These are phyloP conservation scores for Ambrosia artemisiifolia DNA, from an alignment of 129 eudicot species.

Conservation along the genomic window DNA sequence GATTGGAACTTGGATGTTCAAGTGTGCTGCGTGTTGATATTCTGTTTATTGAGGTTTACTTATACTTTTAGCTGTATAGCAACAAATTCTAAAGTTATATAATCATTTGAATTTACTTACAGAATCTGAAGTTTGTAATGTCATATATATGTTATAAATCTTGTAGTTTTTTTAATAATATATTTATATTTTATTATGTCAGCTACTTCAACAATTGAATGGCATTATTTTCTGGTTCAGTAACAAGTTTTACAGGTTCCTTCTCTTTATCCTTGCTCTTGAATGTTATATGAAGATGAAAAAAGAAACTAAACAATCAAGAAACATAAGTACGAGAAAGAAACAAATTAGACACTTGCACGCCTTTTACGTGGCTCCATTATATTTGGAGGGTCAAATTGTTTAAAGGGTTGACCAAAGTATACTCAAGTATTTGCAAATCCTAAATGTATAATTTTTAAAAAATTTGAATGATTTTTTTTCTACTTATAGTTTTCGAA, in stretches of 20 bases:
- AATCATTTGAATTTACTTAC: not conserved
- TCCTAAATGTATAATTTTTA: not conserved
- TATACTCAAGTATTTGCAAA: not conserved
- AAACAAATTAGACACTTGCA: not conserved
- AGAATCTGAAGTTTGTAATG: not conserved
- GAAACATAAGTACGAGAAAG: not conserved
- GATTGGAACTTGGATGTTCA: not conserved
- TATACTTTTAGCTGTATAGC: not conserved
- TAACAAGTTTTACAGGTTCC: constrained; percentile 26
- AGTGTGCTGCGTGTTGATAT: not conserved
- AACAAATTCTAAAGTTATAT: not conserved
- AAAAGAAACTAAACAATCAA: not conserved
- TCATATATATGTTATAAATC: not conserved
- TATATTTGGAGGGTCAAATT: not conserved
- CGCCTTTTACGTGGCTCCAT: not conserved
- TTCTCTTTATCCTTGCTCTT: not conserved
- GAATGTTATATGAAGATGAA: not conserved
- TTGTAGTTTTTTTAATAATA: not conserved
- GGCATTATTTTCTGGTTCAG: constrained; percentile 7
- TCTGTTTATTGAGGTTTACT: not conserved
- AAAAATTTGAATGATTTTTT: not conserved
- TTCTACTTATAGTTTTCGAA: not conserved
- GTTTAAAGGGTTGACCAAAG: not conserved
- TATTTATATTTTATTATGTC: constrained; percentile 5
- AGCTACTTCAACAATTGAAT: constrained; percentile 21